These are phyloP conservation scores for Colletotrichum somersetense DNA, from an alignment of 2,329 filamentous ascomycete genomes.

Conservation along the genomic window DNA sequence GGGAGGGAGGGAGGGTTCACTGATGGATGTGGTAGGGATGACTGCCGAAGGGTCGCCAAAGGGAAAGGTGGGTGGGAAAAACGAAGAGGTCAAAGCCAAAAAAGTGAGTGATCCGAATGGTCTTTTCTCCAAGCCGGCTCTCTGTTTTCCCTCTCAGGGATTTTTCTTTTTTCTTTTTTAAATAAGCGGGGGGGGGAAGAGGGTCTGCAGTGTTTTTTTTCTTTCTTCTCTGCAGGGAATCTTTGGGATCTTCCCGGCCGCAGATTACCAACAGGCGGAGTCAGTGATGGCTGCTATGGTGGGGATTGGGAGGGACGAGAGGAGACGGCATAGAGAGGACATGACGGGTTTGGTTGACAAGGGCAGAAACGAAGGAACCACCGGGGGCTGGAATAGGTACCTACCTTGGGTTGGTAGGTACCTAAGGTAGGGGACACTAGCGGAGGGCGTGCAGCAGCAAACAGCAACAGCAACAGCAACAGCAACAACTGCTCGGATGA, in stretches of 20 bases:
- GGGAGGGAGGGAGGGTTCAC: not conserved
- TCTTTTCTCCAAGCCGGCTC: not conserved
- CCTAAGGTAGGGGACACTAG: not conserved
- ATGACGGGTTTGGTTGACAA: not conserved
- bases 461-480: too few relatives aligned
- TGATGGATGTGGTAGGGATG: constrained; percentile 10
- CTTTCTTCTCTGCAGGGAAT: not conserved
- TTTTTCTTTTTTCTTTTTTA: not conserved
- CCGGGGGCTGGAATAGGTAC: not conserved
- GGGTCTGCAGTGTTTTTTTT: not conserved
- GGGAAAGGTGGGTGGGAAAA: not conserved
- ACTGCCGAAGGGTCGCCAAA: constrained; percentile 9
- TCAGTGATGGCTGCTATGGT: not conserved
- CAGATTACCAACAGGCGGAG: constrained; percentile 6
- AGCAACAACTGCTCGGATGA: constrained; percentile 1
- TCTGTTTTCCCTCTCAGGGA: constrained; percentile 9
- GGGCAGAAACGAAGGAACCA: not conserved
- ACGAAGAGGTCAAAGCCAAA: constrained; percentile 10
- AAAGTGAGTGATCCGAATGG: not conserved
- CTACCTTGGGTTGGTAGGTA: too few relatives aligned
- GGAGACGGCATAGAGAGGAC: not conserved
- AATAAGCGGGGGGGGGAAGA: constrained; percentile 28
- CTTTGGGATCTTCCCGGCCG: constrained; percentile 11
- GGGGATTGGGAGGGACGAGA: constrained; percentile 8
- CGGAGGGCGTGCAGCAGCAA: constrained; percentile 1